Evolutionary conservation across 495 filamentous ascomycete genomes (phyloP).

Genomic region (Penicillium pancosmium): DNA sequence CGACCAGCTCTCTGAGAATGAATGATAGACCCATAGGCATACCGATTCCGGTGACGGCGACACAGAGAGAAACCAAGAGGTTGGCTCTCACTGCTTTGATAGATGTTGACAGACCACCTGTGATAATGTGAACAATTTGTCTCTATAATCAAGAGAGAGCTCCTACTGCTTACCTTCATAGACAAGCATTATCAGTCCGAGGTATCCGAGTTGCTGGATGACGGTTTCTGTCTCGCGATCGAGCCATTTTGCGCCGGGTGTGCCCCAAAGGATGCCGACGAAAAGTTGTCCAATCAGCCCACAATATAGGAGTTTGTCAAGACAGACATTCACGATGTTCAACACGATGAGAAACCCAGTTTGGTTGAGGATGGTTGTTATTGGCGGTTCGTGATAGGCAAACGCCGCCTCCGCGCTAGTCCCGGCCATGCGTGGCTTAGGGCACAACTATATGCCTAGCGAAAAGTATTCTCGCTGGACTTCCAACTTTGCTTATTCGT

Average conservation of each 20-base stretch:
- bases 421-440: neutral
- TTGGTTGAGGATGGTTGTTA: conserved; percentile 59
- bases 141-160: neutral
- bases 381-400: conserved; percentile 63
- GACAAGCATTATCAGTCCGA: conserved; percentile 74
- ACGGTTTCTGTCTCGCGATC: conserved; percentile 48
- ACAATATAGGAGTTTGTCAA: conserved; percentile 68
- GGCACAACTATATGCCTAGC: too few species aligned
- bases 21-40: conserved; percentile 72
- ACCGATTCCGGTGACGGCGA: conserved; percentile 66
- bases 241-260: conserved; percentile 61
- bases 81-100: conserved; percentile 61
- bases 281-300: conserved; percentile 76
- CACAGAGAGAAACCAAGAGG: conserved; percentile 56
- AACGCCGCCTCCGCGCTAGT: conserved; percentile 30
- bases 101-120: conserved; percentile 69
- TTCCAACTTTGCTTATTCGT: too few species aligned
- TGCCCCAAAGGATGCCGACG: conserved; percentile 70
- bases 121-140: neutral
- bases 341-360: conserved; percentile 68
- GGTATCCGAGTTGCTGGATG: conserved; percentile 72
- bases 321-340: conserved; percentile 57
- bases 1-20: conserved; percentile 45
- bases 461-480: too few species aligned
- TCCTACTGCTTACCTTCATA: conserved; percentile 57